Base-by-base conservation (phyloP, 139 green algal genomes). In the Coelastrella sp. region DNA sequence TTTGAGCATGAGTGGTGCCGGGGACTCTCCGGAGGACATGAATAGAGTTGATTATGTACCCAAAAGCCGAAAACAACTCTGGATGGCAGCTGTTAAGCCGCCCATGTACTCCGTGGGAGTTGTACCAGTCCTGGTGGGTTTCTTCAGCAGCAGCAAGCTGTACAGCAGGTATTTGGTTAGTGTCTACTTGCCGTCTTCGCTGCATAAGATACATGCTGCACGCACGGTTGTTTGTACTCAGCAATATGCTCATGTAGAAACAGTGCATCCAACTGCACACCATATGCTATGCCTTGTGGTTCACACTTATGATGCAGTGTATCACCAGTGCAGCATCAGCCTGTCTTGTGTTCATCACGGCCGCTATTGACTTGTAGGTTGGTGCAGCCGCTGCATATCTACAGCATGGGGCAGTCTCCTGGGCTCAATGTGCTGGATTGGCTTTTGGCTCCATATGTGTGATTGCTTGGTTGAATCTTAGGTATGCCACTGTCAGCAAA, bases 381-480 rank as follows among this genome's bases (percentile, higher is more conserved):
- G 92, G 87, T 8, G 92, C 90, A 13, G 92, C 93, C 3, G 86
- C 89, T 5, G 92, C 89, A 3, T 97, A 90, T 64, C 67, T 74
- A 4, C 43, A 92, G 32, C 86, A 74, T 1, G 94, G 94, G 4
- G 40, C 67, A 0, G 34, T 94, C 4, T 35, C 86, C 0, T 79
- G 83, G 60, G 60, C 62, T 9, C 87, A 87, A 11, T 93, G 84
- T 15, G 57, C 37, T 5, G 77, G 85, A 7, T 79, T 98, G 2
- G 86, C 93, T 15, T 0, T 95, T 4, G 94, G 91, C 0, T 88
- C 91, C 23, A 88, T 96, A 30, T 57, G 87, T n/a, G 91, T 98
- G 83, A 98, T 99, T 63, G 95, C 90, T 23, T 99, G 96, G 96
- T 89, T 99, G n/a, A 99, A 99, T 77, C 88, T 98, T 0, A 98